Conservation (phyloP, 805 yeast species). For the Tetrapisispora arboricola region DNA sequence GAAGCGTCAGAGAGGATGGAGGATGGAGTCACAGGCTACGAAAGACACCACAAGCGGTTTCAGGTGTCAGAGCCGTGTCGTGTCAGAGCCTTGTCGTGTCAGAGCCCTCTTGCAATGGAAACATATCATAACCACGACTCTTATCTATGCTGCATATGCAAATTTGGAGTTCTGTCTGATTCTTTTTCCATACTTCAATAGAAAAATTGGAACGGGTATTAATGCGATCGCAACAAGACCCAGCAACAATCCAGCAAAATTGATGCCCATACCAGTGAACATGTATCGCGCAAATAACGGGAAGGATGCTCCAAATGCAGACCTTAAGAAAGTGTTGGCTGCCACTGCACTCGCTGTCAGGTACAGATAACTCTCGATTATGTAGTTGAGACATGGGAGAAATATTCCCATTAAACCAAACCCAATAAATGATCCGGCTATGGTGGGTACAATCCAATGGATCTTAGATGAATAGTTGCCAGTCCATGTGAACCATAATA, state of each 20-base stretch:
- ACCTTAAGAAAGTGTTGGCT: constrained; percentile 61
- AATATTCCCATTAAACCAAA: constrained; percentile 61
- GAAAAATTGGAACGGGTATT: constrained; percentile 60
- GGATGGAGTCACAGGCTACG: too few species aligned
- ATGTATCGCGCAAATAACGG: constrained; percentile 63
- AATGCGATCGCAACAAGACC: constrained; percentile 50
- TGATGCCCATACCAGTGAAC: constrained; percentile 57
- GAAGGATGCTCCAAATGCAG: constrained; percentile 57
- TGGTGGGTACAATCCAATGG: constrained; percentile 74
- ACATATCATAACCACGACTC: too few species aligned
- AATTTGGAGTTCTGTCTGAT: constrained; percentile 50
- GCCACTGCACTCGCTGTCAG: constrained; percentile 76
- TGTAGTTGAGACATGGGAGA: constrained; percentile 58
- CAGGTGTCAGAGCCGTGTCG: too few species aligned
- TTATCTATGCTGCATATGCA: constrained; percentile 30
- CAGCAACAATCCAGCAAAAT: constrained; percentile 71
- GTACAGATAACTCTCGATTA: constrained; percentile 58
- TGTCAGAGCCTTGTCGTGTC: too few species aligned
- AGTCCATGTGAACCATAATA: constrained; percentile 77
- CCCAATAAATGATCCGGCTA: constrained; percentile 55
- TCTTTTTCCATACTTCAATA: constrained; percentile 45
- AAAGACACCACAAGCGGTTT: too few species aligned
- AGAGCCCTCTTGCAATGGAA: too few species aligned
- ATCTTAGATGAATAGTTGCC: constrained; percentile 61
- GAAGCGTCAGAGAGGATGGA: too few species aligned